These are phyloP conservation scores for Mesotaenium endlicherianum DNA, from an alignment of 139 green algal species.

Conservation along the genomic window DNA sequence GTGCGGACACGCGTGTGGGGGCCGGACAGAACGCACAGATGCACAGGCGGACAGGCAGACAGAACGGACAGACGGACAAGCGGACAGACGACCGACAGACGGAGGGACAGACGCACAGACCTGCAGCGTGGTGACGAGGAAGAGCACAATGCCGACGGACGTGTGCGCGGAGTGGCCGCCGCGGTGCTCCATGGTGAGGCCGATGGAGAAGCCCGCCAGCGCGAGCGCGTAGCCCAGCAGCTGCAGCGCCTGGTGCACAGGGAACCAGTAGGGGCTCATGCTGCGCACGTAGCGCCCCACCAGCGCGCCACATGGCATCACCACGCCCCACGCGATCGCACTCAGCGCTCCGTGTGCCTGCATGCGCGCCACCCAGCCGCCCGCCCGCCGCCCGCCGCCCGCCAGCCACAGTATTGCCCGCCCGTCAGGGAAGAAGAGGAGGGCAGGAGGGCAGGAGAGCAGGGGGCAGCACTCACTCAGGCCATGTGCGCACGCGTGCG, in stretches of 20 bases:
- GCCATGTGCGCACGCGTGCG: too few species aligned
- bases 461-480: too few species aligned
- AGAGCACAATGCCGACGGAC: not conserved
- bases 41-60: not conserved
- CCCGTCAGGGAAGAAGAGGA: too few species aligned
- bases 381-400: too few species aligned
- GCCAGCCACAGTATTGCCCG: too few species aligned
- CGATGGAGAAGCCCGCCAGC: not conserved
- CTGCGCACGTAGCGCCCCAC: not conserved
- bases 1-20: not conserved
- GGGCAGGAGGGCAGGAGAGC: too few species aligned
- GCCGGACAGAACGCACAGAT: not conserved
- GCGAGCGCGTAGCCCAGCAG: not conserved
- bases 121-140: not conserved
- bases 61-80: too few species aligned
- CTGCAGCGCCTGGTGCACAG: conserved; percentile 15
- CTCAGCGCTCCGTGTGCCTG: conserved; percentile 19
- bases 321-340: conserved; percentile 1
- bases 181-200: conserved; percentile 1
- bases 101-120: not conserved
- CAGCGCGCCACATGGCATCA: conserved; percentile 18
- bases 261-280: conserved; percentile 17
- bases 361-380: too few species aligned
- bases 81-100: too few species aligned
- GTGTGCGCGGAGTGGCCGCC: not conserved